Conservation (phyloP, 495 filamentous ascomycete species). For the Penicillium roqueforti region DNA sequence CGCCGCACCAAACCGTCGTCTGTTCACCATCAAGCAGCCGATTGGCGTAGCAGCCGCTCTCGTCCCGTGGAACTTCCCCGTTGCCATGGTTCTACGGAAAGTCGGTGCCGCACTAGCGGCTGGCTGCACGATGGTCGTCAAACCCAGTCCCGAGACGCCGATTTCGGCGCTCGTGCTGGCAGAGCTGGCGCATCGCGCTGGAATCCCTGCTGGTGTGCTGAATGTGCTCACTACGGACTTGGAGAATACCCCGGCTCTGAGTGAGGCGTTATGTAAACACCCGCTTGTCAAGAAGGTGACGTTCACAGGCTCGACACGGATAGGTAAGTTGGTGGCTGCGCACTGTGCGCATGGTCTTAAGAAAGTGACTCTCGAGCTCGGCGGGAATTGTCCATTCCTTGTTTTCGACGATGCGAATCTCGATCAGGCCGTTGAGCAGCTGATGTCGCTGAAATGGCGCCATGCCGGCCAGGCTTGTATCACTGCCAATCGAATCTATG, state of each 20-base stretch:
- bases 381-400: conserved; percentile 71
- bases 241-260: conserved; percentile 60
- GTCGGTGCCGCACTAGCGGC: conserved; percentile 66
- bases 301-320: conserved; percentile 66
- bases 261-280: conserved; percentile 61
- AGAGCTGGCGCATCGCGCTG: conserved; percentile 50
- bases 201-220: conserved; percentile 53
- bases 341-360: conserved; percentile 61
- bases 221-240: conserved; percentile 55
- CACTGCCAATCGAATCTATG: conserved; percentile 68
- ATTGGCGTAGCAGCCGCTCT: conserved; percentile 62
- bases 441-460: conserved; percentile 63
- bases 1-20: conserved; percentile 53
- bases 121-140: conserved; percentile 62
- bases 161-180: conserved; percentile 51
- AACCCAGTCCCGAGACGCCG: conserved; percentile 60
- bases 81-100: conserved; percentile 66
- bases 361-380: conserved; percentile 69
- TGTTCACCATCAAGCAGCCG: conserved; percentile 68
- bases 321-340: conserved; percentile 58
- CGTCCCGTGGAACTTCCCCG: conserved; percentile 63
- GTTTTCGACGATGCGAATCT: conserved; percentile 72
- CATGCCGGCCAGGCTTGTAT: conserved; percentile 71
- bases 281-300: conserved; percentile 65
- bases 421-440: conserved; percentile 54